Evolutionary conservation across 208 protist species (phyloP), one percentile per base, ranked within the genome.

Genomic region (Perkinsela sp.): DNA sequence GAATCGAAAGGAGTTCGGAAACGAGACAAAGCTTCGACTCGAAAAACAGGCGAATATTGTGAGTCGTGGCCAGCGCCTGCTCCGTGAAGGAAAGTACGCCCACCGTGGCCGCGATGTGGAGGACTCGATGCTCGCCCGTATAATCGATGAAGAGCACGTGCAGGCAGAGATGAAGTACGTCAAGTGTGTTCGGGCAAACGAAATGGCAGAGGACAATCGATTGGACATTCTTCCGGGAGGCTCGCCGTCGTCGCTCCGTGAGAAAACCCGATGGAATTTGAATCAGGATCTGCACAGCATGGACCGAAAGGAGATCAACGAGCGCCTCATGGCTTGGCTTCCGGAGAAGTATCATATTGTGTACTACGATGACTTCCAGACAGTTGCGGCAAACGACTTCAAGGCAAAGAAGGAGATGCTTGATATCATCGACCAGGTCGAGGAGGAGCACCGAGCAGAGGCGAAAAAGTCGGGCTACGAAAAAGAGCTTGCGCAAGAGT

Each of bases 291-390:
- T 89, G 32, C 83, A 89, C 75, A 80, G 81, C 30, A 77, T 77
- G 66, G 83, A 89, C 69, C 76, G 80, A 31, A 77, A 78, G 0
- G 83, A 89, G 75, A 89, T 89, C 48, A 78, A 71, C 29, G 77
- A 80, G 22, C 81, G 83, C 16, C 81, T 89, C 57, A 89, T 80
- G 29, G 83, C 83, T 16, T 89, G 83, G 83, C 83, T 89, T 68
- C 83, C 83, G 16, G 83, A 89, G 80, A 89, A 89, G 76, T 89
- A 89, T 73, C 83, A 89, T 73, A 89, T 89, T 67, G 81, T 89
- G 31, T 89, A 89, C 74, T 84, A 86, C 65, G 83, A 89, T 48
- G 83, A 89, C 75, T 89, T 86, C 75, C 83, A 89, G 71, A 89
- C 83, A 0, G 83, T 89, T 2, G 83, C 83, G 48, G 83, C 83